Base-by-base conservation (phyloP, 176 grass and related monocot species). In the Cenchrus fungigraminus region DNA sequence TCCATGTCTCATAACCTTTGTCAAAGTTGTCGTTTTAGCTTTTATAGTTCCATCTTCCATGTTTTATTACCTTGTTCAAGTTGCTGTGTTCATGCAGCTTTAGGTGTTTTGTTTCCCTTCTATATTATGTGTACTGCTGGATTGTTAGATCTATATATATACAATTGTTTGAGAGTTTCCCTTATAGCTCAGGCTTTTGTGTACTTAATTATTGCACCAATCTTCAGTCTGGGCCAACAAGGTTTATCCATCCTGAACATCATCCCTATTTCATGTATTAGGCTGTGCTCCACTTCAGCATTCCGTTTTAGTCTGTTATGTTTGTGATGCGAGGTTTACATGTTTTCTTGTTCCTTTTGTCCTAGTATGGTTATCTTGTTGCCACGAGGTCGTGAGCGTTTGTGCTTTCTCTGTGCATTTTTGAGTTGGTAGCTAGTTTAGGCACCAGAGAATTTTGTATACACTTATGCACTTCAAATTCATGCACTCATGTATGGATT, bases 161-260 rank as follows among this genome's bases (percentile, higher is more conserved):
- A 20, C 66, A 44, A 44, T 28, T 78, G 37, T 88, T 67, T 79
- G 14, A n/a, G 61, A 17, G 25, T 73, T 65, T 49, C 19, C 22
- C 77, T 55, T 16, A 13, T 53, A 82, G 61, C 76, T 51, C 25
- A 65, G 29, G 6, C 25, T 74, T 74, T 79, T 44, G 11, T 87
- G 32, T 53, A 19, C 45, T 65, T 74, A 1, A 22, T 45, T 82
- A 14, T 16, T 67, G 15, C 19, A n/a, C 54, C 11, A 22, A 6
- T 22, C 28, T 44, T 68, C 74, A 47, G 50, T 57, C 45, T 73
- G 32, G 37, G 11, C 8, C 20, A 83, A 14, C 14, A 63, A 53
- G 44, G 25, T 67, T 63, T 49, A 50, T 20, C 32, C 11, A 51
- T 86, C 50, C 12, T 50, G 17, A 62, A 78, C 67, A 53, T 37